These are phyloP conservation scores for Suillus tomentosus DNA, from an alignment of 768 basidiomycete species.

Conservation along the genomic window DNA sequence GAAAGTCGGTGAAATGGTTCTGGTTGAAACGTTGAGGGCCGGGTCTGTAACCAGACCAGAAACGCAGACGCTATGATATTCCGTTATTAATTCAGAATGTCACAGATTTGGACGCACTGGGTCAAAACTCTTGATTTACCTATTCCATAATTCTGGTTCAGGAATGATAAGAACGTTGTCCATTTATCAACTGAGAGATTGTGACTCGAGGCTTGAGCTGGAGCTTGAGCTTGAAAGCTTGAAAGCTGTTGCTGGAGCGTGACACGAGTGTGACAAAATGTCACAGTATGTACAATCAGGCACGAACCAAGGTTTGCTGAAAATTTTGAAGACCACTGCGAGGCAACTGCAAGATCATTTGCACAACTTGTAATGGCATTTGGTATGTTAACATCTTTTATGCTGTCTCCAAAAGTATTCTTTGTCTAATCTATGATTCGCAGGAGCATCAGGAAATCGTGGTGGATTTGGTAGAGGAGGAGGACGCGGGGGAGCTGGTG, in stretches of 20 bases:
- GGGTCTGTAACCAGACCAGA: too few relatives aligned
- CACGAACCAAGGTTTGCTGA: neutral
- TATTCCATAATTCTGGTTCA: too few relatives aligned
- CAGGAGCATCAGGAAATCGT: slow-evolving; percentile 71
- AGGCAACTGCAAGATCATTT: neutral
- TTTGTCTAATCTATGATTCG: neutral
- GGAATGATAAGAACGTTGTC: neutral
- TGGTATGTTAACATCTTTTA: slow-evolving; percentile 25
- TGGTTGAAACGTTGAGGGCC: too few relatives aligned
- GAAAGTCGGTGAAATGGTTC: neutral
- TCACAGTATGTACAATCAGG: neutral
- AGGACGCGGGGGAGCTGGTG: slow-evolving; percentile 33
- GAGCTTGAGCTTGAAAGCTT: too few relatives aligned
- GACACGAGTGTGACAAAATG: neutral
- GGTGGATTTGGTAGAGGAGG: slow-evolving; percentile 64
- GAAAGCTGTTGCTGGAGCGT: too few relatives aligned
- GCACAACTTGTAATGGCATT: slow-evolving; percentile 33
- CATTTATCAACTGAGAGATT: neutral
- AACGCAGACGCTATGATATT: too few relatives aligned
- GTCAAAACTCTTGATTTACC: too few relatives aligned
- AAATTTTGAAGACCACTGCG: slow-evolving; percentile 6
- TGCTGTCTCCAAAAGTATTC: neutral
- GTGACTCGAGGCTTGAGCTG: too few relatives aligned
- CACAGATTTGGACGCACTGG: too few relatives aligned
- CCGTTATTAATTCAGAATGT: too few relatives aligned